Base-by-base conservation (phyloP, 208 protist species). In the Leptomonas pyrrhocoris region DNA sequence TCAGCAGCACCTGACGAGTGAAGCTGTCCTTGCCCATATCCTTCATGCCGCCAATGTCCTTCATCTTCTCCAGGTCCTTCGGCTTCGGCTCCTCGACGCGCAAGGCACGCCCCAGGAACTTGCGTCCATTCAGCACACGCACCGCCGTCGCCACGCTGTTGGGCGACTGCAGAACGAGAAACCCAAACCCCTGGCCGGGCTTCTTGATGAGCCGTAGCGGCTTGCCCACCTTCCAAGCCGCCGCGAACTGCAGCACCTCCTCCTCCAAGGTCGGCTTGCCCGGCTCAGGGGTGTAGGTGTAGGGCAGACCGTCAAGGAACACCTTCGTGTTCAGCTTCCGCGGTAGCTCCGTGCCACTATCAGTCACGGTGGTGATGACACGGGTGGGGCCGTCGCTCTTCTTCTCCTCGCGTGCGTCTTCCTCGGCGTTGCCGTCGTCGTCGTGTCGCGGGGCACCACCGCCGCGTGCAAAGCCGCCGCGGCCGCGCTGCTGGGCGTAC, bases 271-370 rank as follows among this genome's bases (percentile, higher is more conserved):
- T 80, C 3, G 86, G 63, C 68, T 84, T 76, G 13, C 85, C 85
- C 21, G 81, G 65, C 63, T 80, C 79, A 16, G 68, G 36, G 57
- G 81, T 63, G 78, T 92, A 81, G 19, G 85, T 83, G 74, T 92
- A 97, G 23, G 92, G 92, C 56, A 97, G 83, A 27, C 92, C 92
- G 54, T 97, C 92, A 51, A 97, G 86, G 65, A 97, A 97, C 1
- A 97, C 85, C 67, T 93, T 94, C 63, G 81, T 94, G 83, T 96
- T 96, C 23, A 96, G 80, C 67, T 86, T 85, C 59, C 79, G 80
- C 0, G 92, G 92, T 15, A 96, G 53, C 79, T 96, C 89, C 45
- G 88, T 90, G 21, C 88, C 92, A 55, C 70, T 80, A 27, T 83
- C 79, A 19, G 81, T 94, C 23, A 93, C 73, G 3, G 77, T 86